phyloP scores from a whole-genome alignment of 2,329 filamentous ascomycete species.

The Teratosphaeriaceae sp. region DNA sequence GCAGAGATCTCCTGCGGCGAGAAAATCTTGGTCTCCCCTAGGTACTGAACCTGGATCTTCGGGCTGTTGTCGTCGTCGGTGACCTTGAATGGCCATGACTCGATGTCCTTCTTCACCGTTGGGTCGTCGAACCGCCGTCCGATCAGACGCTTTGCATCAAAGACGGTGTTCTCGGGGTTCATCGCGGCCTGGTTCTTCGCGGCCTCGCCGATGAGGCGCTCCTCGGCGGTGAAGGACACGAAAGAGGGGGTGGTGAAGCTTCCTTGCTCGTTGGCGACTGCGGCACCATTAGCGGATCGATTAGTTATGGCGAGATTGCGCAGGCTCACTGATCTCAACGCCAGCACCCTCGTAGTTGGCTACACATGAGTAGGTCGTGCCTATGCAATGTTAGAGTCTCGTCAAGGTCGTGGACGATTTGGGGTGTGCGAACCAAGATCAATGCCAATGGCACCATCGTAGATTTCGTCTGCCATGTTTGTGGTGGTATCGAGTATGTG shows the following conservation, averaged over 20 bases:
- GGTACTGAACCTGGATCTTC: constrained; percentile 90
- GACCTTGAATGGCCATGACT: constrained; percentile 99
- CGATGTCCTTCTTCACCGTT: constrained; percentile 96
- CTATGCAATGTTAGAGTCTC: constrained; percentile 43
- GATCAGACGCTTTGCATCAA: constrained; percentile 98
- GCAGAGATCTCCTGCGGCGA: constrained; percentile 98
- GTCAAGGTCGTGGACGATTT: constrained; percentile 29
- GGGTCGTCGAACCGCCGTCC: constrained; percentile 92
- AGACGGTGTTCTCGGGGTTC: constrained; percentile 98
- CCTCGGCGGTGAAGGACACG: constrained; percentile 97
- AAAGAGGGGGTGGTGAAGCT: constrained; percentile 98
- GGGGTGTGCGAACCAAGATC: constrained; percentile 68
- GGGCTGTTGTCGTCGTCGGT: constrained; percentile 82
- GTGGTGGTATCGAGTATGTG: background rate
- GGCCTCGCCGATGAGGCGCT: constrained; percentile 98
- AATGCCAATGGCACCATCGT: constrained; percentile 99
- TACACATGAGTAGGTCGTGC: constrained; percentile 99
- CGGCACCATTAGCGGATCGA: constrained; percentile 10
- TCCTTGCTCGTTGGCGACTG: constrained; percentile 96
- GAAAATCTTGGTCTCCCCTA: constrained; percentile 91
- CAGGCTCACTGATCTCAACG: constrained; percentile 85
- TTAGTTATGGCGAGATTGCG: constrained; percentile 5
- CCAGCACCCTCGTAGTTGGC: constrained; percentile 99
- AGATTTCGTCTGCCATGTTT: constrained; percentile 94
- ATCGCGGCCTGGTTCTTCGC: constrained; percentile 99